A percentile compares a stretch with the other conserved stretches of the same genome.
Conservation (phyloP, 2,329 filamentous ascomycete species). For the Pseudocercospora musae region DNA sequence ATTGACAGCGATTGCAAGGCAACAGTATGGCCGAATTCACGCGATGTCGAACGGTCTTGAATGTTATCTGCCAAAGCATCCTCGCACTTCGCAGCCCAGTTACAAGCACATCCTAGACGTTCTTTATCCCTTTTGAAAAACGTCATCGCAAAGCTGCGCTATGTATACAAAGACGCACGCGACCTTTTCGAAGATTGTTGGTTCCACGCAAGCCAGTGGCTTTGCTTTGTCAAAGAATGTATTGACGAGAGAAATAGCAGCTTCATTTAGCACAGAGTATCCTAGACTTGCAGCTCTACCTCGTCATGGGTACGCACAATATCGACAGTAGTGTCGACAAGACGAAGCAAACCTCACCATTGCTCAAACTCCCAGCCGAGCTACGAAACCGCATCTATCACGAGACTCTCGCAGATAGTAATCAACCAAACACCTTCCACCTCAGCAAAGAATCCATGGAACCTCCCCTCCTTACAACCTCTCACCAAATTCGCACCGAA, state of each 20-base stretch:
- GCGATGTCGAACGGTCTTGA: not conserved
- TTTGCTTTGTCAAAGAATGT: not conserved
- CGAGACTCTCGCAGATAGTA: conserved; percentile 1
- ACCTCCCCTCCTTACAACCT: conserved; percentile 12
- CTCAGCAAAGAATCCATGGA: conserved; percentile 11
- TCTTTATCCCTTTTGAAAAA: not conserved
- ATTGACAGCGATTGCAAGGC: not conserved
- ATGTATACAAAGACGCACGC: not conserved
- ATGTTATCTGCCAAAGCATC: not conserved
- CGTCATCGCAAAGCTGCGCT: not conserved
- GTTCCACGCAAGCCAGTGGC: not conserved
- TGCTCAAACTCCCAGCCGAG: conserved; percentile 15
- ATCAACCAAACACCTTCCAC: conserved; percentile 4
- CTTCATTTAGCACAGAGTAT: not conserved
- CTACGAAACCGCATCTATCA: conserved; percentile 19
- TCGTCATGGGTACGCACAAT: not conserved
- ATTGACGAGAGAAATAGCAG: not conserved
- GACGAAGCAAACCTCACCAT: not conserved
- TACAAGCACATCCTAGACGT: not conserved
- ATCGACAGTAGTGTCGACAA: not conserved
- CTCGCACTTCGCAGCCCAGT: not conserved
- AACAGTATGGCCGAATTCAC: not conserved
- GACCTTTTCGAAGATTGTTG: not conserved
- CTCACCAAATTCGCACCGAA: conserved; percentile 12
- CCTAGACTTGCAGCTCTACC: not conserved